Conservation (phyloP, 1,284 basidiomycete species). For the Trichosporon ovoides region DNA sequence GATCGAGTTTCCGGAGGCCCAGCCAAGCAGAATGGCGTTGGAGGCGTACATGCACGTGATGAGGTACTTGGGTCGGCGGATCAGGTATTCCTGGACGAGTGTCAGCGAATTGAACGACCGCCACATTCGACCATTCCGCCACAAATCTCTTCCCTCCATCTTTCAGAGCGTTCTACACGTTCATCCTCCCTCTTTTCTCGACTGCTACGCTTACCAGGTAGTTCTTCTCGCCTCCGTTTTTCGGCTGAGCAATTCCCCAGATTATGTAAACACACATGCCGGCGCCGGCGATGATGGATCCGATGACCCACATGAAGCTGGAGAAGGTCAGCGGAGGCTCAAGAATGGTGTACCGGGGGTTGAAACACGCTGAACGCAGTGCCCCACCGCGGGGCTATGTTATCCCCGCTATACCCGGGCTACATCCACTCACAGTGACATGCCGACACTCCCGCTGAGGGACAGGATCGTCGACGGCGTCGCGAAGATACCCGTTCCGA, state of each 20-base stretch:
- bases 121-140: no score
- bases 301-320: slow-evolving; percentile 31
- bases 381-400: no score
- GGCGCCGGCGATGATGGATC: slow-evolving; percentile 24
- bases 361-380: no score
- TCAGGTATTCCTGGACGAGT: slow-evolving; percentile 21
- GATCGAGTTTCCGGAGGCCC: slow-evolving; percentile 18
- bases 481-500: slow-evolving; percentile 20
- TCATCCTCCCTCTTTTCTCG: no score
- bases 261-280: slow-evolving; percentile 33
- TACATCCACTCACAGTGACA: slow-evolving; percentile 4
- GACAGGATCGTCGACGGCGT: slow-evolving; percentile 16
- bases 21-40: slow-evolving; percentile 22
- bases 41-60: slow-evolving; percentile 18
- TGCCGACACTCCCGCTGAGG: slow-evolving; percentile 19
- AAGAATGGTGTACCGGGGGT: no score
- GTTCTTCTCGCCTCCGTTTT: slow-evolving; percentile 25
- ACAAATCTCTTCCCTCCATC: no score
- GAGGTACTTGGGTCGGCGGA: slow-evolving; percentile 19
- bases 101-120: no score
- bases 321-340: not conserved
- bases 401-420: no score
- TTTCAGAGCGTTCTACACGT: no score
- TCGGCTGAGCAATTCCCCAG: slow-evolving; percentile 21
- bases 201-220: slow-evolving; percentile 9